A percentile compares a stretch with the other conserved stretches of the same genome.
Conservation (phyloP, 1,139 yeast species). For the Taphrina communis region DNA sequence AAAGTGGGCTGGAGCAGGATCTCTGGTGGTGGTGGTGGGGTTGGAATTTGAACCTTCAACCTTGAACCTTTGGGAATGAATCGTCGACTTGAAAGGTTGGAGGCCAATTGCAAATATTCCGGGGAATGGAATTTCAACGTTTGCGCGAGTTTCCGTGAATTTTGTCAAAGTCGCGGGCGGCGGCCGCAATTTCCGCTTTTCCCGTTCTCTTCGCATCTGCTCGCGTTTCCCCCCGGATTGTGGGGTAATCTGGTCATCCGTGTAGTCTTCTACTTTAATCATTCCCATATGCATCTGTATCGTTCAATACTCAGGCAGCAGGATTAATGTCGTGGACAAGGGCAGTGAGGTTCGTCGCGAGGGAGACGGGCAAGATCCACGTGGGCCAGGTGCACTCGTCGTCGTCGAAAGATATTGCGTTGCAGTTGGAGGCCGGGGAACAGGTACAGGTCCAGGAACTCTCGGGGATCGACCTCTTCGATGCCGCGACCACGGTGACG, state of each 20-base stretch:
- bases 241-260: background rate
- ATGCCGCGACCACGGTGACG: background rate
- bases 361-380: slow-evolving; percentile 15
- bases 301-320: too few species aligned
- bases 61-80: too few species aligned
- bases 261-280: too few species aligned
- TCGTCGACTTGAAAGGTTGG: too few species aligned
- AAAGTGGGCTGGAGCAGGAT: too few species aligned
- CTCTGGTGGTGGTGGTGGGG: too few species aligned
- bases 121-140: too few species aligned
- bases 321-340: slow-evolving; percentile 15
- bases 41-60: too few species aligned
- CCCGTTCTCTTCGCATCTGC: background rate
- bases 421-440: background rate
- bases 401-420: background rate
- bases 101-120: too few species aligned
- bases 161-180: too few species aligned
- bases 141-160: background rate
- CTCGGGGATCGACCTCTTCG: slow-evolving; percentile 33
- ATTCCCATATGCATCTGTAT: too few species aligned
- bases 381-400: slow-evolving; percentile 3
- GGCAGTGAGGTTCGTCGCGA: slow-evolving; percentile 14
- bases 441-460: slow-evolving; percentile 45
- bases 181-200: slow-evolving; percentile 1
- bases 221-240: background rate